Percentiles rank a stretch among this genome's conserved stretches.
phyloP scores from a whole-genome alignment of 163 green algal genomes.

The Volvox carteri region DNA sequence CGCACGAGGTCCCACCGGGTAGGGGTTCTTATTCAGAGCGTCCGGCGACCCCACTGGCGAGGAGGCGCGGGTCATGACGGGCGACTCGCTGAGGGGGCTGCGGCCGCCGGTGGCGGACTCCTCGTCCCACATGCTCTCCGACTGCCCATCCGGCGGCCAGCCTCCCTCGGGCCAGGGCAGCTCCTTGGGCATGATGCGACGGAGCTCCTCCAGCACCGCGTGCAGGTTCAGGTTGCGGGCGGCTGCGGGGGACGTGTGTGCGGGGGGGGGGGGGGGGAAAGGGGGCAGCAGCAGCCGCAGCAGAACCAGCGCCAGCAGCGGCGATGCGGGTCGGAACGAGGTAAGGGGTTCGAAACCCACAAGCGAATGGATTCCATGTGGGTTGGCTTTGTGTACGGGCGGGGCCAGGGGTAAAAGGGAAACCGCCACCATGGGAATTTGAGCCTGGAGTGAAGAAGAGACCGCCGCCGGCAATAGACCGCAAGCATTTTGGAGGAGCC shows the following conservation, averaged over 20 bases:
- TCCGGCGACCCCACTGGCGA: background rate
- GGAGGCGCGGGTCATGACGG: background rate
- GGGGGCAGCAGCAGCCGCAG: no score
- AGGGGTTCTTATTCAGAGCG: background rate
- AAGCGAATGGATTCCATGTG: no score
- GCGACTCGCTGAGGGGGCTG: background rate
- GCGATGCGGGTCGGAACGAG: no score
- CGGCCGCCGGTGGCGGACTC: background rate
- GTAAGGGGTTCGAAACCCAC: no score
- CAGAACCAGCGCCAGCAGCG: no score
- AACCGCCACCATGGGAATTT: no score
- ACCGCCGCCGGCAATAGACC: no score
- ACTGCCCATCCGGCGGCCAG: conserved; percentile 29
- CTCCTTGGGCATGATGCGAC: conserved; percentile 13
- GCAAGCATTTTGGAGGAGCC: no score
- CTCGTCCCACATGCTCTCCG: background rate
- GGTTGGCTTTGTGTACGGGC: no score
- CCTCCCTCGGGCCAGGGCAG: conserved; percentile 45
- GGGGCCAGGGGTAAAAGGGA: no score
- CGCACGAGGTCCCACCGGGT: conserved; percentile 9
- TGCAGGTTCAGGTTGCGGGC: conserved; percentile 11
- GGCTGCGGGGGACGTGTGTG: background rate
- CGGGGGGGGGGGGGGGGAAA: background rate
- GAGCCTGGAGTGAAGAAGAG: no score
- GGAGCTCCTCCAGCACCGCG: conserved; percentile 30